Percentiles rank a stretch among this genome's conserved stretches.
These are phyloP conservation scores for Boletus semigastroideus DNA, from an alignment of 1,284 basidiomycete species.

Conservation along the genomic window DNA sequence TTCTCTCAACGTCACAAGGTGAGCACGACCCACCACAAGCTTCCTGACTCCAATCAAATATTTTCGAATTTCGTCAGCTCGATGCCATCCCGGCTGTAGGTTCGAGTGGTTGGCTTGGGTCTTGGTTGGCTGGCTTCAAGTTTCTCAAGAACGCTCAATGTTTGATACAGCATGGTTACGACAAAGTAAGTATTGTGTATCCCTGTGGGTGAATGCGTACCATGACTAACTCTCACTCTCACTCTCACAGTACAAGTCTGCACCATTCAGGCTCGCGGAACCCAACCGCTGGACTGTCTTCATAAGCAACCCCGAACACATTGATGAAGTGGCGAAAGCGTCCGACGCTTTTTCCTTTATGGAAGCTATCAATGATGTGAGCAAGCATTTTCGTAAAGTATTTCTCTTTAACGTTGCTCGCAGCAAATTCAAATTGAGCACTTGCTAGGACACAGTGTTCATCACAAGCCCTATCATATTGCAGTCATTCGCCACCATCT, in stretches of 20 bases:
- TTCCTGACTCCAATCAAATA: background rate
- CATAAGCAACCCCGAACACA: conserved; percentile 31
- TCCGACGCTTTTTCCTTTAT: conserved; percentile 38
- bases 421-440: conserved; percentile 25
- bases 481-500: conserved; percentile 27
- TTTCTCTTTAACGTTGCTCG: background rate
- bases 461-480: conserved; percentile 29
- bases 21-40: background rate
- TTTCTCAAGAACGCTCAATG: conserved; percentile 4
- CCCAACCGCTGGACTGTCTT: conserved; percentile 42
- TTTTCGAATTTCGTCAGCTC: conserved; percentile 6
- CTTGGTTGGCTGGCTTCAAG: conserved; percentile 18
- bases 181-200: conserved; percentile 2
- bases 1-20: conserved; percentile 1
- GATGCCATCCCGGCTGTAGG: conserved; percentile 21
- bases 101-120: conserved; percentile 13
- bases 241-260: conserved; percentile 18
- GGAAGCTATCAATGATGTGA: conserved; percentile 37
- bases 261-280: conserved; percentile 42
- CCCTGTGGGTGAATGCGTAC: too few species aligned
- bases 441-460: conserved; percentile 28
- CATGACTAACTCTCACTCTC: background rate
- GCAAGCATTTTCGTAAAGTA: background rate
- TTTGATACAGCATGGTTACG: conserved; percentile 24
- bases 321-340: conserved; percentile 43